A percentile compares a stretch with the other conserved stretches of the same genome.
Conservation (phyloP, 148 eudicot genomes). For the Nepenthes gracilis region DNA sequence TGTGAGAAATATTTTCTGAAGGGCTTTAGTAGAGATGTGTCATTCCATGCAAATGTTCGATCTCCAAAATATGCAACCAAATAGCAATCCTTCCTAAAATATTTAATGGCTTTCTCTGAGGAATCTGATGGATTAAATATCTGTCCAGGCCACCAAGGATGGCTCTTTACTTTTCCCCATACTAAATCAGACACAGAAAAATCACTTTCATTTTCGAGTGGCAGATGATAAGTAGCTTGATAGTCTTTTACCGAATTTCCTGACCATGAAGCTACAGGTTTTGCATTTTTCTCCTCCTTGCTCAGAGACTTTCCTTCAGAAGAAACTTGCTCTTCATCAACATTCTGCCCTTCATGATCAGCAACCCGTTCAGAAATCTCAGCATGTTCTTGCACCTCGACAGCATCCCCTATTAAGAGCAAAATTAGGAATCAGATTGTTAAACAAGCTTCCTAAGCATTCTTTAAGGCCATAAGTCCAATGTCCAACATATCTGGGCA, state of each 20-base stretch:
- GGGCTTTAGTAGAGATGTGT: constrained; percentile 57
- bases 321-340: constrained; percentile 16
- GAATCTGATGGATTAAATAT: constrained; percentile 74
- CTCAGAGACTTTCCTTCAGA: constrained; percentile 11
- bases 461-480: too few species aligned
- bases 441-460: too few species aligned
- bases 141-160: constrained; percentile 99
- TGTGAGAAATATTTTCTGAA: constrained; percentile 60
- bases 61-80: constrained; percentile 95
- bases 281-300: constrained; percentile 20
- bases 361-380: constrained; percentile 9
- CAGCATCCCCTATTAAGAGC: not conserved
- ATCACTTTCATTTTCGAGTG: constrained; percentile 45
- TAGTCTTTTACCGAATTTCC: constrained; percentile 19
- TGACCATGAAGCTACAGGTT: constrained; percentile 15
- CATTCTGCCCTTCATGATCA: constrained; percentile 19
- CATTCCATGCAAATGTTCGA: constrained; percentile 84
- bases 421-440: too few species aligned
- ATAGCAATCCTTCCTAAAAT: constrained; percentile 61
- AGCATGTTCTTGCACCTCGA: constrained; percentile 15
- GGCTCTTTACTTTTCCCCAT: constrained; percentile 92
- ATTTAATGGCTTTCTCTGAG: constrained; percentile 80
- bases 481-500: too few species aligned
- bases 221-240: constrained; percentile 37
- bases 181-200: constrained; percentile 61